These are phyloP conservation scores for Fagus sylvatica DNA, from an alignment of 306 rosid genomes.

Conservation along the genomic window DNA sequence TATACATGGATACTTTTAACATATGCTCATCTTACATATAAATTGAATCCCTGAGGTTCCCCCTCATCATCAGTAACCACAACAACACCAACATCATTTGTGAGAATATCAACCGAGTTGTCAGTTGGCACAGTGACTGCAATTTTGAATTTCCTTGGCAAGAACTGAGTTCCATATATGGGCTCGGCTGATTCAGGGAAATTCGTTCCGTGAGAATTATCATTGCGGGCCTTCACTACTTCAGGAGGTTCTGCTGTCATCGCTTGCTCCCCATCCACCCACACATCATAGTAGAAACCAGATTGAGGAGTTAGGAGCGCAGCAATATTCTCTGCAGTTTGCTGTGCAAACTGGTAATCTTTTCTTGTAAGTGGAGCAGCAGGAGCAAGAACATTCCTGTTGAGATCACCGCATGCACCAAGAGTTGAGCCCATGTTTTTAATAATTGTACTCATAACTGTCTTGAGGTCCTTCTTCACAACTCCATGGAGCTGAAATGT, in stretches of 20 bases:
- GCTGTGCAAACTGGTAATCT: conserved; percentile 90
- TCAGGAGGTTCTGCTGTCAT: conserved; percentile 83
- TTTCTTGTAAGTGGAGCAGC: conserved; percentile 79
- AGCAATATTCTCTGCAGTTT: conserved; percentile 93
- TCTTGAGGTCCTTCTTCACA: conserved; percentile 86
- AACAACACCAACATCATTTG: conserved; percentile 90
- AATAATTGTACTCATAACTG: conserved; percentile 80
- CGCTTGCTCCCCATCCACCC: conserved; percentile 91
- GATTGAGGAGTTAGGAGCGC: conserved; percentile 90
- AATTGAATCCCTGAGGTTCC: conserved; percentile 89
- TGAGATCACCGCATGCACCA: conserved; percentile 97
- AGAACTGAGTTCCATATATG: conserved; percentile 91
- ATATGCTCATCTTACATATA: conserved; percentile 68
- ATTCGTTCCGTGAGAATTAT: conserved; percentile 88
- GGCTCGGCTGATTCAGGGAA: conserved; percentile 95
- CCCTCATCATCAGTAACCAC: conserved; percentile 73
- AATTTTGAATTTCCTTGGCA: conserved; percentile 96
- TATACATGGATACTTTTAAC: conserved; percentile 2
- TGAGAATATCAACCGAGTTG: conserved; percentile 92
- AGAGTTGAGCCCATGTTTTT: conserved; percentile 87
- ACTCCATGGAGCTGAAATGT: conserved; percentile 98
- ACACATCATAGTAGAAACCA: conserved; percentile 94
- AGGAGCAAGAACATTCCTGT: conserved; percentile 98
- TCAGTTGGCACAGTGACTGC: conserved; percentile 97
- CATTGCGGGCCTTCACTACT: conserved; percentile 81